phyloP scores from a whole-genome alignment of 306 rosid genomes.

The Myrica gale region DNA sequence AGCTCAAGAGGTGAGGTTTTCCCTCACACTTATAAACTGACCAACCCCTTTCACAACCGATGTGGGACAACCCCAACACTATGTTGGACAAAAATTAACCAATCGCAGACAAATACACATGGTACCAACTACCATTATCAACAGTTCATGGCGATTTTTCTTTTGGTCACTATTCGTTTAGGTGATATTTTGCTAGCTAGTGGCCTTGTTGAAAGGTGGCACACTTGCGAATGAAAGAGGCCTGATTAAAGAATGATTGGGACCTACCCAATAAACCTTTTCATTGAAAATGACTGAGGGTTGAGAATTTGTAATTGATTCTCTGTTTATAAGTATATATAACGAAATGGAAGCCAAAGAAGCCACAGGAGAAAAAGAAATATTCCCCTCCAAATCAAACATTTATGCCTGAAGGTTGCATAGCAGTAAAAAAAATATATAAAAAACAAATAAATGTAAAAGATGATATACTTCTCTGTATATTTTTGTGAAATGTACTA shows the following conservation, averaged over 20 bases:
- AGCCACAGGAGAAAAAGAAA: too few species aligned
- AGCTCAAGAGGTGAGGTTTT: too few species aligned
- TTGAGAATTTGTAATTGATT: neutral
- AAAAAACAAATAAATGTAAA: neutral
- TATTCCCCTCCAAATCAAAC: too few species aligned
- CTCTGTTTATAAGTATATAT: too few species aligned
- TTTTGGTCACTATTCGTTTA: neutral
- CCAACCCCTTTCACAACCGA: too few species aligned
- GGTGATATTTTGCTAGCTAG: constrained; percentile 4
- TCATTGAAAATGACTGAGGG: neutral
- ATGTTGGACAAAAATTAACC: neutral
- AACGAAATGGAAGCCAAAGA: too few species aligned
- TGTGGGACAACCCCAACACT: too few species aligned
- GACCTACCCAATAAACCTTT: neutral
- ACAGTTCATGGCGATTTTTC: neutral
- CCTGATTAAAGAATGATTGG: neutral
- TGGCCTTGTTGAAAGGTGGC: neutral
- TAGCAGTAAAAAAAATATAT: neutral
- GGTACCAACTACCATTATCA: constrained; percentile 13
- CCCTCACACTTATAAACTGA: too few species aligned
- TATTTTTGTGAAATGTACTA: too few species aligned
- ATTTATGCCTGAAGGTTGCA: too few species aligned
- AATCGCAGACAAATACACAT: constrained; percentile 12
- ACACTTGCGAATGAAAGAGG: neutral
- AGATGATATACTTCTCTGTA: too few species aligned